Conservation (phyloP, 331 rosid genomes). For the Stylosanthes scabra region DNA sequence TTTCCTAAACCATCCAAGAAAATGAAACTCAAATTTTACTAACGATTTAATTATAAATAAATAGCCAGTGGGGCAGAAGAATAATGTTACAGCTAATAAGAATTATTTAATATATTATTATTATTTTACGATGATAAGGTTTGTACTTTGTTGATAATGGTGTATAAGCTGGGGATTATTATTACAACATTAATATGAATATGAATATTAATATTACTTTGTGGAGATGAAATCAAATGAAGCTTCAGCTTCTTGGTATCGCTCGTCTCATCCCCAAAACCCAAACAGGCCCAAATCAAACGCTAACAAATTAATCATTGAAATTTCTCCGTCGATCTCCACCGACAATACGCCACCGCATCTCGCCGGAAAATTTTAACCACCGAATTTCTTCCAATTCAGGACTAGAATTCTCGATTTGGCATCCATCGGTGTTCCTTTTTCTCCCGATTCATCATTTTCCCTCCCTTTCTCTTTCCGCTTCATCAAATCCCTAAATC, state of each 20-base stretch:
- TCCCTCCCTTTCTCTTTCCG: constrained; percentile 31
- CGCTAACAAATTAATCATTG: neutral
- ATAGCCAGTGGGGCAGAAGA: no score
- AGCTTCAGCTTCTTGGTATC: neutral
- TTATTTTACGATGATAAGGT: neutral
- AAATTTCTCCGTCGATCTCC: constrained; percentile 29
- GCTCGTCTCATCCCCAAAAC: neutral
- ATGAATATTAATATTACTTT: neutral
- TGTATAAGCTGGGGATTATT: neutral
- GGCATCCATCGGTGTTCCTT: neutral
- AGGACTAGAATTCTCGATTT: neutral
- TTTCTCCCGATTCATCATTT: constrained; percentile 7
- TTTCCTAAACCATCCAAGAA: no score
- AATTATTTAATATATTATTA: neutral
- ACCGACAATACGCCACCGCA: constrained; percentile 31
- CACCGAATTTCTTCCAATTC: constrained; percentile 29
- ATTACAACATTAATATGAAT: neutral
- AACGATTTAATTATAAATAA: neutral
- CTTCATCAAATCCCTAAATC: constrained; percentile 37
- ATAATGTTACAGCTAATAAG: neutral
- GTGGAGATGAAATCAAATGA: neutral
- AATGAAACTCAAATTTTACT: neutral
- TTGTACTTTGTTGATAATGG: neutral
- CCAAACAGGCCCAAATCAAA: neutral
- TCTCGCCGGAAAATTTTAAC: constrained; percentile 30